A percentile compares a stretch with the other conserved stretches of the same genome.
These are phyloP conservation scores for Zanthoxylum bungeanum DNA, from an alignment of 345 rosid genomes.

Conservation along the genomic window DNA sequence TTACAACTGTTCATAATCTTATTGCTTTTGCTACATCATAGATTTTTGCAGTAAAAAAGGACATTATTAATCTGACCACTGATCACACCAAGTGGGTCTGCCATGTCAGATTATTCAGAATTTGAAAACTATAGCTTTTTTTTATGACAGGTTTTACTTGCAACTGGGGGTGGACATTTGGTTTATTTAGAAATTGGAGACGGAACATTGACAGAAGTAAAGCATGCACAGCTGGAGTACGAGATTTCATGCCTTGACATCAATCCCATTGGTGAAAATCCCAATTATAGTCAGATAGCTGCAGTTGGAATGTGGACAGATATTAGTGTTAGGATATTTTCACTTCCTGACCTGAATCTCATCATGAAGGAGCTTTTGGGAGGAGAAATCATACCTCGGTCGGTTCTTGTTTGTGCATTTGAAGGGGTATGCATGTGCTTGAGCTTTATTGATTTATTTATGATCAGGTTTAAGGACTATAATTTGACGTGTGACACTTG, in stretches of 20 bases:
- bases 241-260: conserved; percentile 96
- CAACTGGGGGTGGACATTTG: conserved; percentile 94
- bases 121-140: neutral
- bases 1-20: neutral
- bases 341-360: conserved; percentile 77
- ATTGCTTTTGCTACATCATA: neutral
- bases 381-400: conserved; percentile 96
- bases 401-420: conserved; percentile 84
- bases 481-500: neutral
- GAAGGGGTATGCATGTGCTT: conserved; percentile 74
- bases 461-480: neutral
- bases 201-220: conserved; percentile 63
- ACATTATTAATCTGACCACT: neutral
- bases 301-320: conserved; percentile 99
- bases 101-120: neutral
- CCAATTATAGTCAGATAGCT: conserved; percentile 76
- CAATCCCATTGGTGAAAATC: conserved; percentile 77
- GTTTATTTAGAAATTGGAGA: conserved; percentile 91
- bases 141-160: conserved; percentile 70
- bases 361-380: conserved; percentile 82
- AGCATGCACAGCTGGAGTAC: conserved; percentile 70
- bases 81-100: neutral
- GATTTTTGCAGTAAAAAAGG: neutral
- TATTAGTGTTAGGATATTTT: conserved; percentile 77
- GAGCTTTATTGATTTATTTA: neutral